These are phyloP conservation scores for Botryosphaeria dothidea DNA, from an alignment of 2,329 filamentous ascomycete genomes.

Conservation along the genomic window DNA sequence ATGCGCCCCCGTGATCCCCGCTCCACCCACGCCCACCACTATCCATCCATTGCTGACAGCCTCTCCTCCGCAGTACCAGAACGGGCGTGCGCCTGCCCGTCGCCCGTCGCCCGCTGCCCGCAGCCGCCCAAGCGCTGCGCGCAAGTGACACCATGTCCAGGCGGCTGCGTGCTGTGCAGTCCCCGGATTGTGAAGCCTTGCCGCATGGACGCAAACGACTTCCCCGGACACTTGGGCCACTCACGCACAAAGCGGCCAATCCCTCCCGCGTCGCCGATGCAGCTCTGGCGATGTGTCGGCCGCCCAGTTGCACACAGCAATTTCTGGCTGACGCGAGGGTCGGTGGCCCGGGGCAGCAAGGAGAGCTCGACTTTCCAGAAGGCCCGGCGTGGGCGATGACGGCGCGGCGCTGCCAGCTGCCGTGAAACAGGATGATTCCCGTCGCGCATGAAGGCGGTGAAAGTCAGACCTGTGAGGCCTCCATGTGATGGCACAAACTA, in stretches of 20 bases:
- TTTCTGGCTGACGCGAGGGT: slow-evolving; percentile 4
- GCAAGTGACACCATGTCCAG: slow-evolving; percentile 1
- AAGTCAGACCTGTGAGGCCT: slow-evolving; percentile 6
- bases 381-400: neutral
- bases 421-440: slow-evolving; percentile 14
- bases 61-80: neutral
- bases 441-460: slow-evolving; percentile 19
- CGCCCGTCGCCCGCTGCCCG: neutral
- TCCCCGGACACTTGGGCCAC: slow-evolving; percentile 13
- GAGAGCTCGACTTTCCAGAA: neutral
- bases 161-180: slow-evolving; percentile 5
- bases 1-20: slow-evolving; percentile 15
- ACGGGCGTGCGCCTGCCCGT: too few species aligned
- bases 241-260: slow-evolving; percentile 2
- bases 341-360: neutral
- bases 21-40: neutral
- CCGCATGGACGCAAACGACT: slow-evolving; percentile 15
- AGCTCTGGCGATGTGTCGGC: neutral
- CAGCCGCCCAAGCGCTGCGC: slow-evolving; percentile 1
- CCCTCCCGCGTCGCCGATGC: slow-evolving; percentile 8
- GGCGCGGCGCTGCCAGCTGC: slow-evolving; percentile 3
- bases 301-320: neutral
- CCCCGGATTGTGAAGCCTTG: slow-evolving; percentile 12
- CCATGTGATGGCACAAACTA: slow-evolving; percentile 15
- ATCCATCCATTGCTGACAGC: neutral